Percentiles rank a stretch among this genome's conserved stretches.
These are phyloP conservation scores for Fusarium sp. DNA, from an alignment of 2,329 filamentous ascomycete species.

Conservation along the genomic window DNA sequence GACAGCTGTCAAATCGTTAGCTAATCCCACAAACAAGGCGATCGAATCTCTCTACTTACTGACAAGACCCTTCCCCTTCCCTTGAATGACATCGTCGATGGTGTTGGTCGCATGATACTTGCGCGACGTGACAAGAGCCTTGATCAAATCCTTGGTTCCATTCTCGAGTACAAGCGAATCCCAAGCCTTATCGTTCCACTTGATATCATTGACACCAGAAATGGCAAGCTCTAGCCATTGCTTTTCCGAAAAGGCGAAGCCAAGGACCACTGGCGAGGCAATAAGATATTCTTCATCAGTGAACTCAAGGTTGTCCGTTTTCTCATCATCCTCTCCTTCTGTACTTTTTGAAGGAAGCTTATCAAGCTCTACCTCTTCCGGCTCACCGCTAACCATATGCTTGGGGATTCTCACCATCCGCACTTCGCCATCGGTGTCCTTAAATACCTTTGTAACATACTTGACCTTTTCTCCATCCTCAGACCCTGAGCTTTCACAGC, in stretches of 20 bases:
- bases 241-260: conserved; percentile 89
- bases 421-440: conserved; percentile 54
- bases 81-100: conserved; percentile 83
- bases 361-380: conserved; percentile 62
- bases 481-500: conserved; percentile 53
- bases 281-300: conserved; percentile 86
- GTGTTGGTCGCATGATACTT: conserved; percentile 83
- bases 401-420: conserved; percentile 45
- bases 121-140: conserved; percentile 82
- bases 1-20: conserved; percentile 59
- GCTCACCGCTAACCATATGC: conserved; percentile 47
- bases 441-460: conserved; percentile 62
- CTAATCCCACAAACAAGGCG: not conserved
- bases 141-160: conserved; percentile 70
- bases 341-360: conserved; percentile 52
- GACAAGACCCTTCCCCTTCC: conserved; percentile 87
- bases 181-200: conserved; percentile 86
- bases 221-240: conserved; percentile 90
- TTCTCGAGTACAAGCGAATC: conserved; percentile 77
- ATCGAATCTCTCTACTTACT: conserved; percentile 49
- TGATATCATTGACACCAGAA: conserved; percentile 79
- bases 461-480: conserved; percentile 55
- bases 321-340: conserved; percentile 14
- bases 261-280: conserved; percentile 83
- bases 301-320: conserved; percentile 58